A percentile compares a stretch with the other conserved stretches of the same genome.
These are phyloP conservation scores for Fusarium sterilihyphosum DNA, from an alignment of 2,329 filamentous ascomycete genomes.

Conservation along the genomic window DNA sequence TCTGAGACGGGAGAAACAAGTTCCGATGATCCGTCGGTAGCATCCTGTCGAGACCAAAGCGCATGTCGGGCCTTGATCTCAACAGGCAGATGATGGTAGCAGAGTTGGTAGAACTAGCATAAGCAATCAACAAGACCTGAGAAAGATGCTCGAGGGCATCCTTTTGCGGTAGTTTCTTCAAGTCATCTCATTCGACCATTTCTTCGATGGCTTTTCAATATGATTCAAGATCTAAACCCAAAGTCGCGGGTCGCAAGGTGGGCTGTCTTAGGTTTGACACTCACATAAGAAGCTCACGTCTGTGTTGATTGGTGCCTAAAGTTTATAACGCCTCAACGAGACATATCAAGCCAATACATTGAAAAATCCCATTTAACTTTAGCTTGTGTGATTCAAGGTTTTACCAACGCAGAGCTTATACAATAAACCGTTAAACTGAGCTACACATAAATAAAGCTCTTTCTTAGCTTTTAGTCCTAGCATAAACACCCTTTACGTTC, in stretches of 20 bases:
- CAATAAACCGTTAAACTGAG: no score
- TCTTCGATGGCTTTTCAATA: accelerated
- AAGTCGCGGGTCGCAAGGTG: neutral
- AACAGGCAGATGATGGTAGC: neutral
- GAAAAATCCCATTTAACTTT: no score
- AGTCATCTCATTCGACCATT: neutral
- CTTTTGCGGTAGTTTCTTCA: accelerated
- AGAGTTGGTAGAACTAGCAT: neutral
- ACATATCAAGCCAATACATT: no score
- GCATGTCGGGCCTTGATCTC: accelerated
- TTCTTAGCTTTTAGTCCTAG: no score
- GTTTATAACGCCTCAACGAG: no score
- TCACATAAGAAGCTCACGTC: neutral
- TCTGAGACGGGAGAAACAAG: neutral
- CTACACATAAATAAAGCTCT: neutral
- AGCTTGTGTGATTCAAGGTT: neutral
- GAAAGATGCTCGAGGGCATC: accelerated
- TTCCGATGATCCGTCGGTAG: neutral
- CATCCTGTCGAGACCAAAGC: neutral
- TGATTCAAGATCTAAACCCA: neutral
- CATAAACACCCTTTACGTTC: neutral
- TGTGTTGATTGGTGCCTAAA: no score
- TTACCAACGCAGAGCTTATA: no score
- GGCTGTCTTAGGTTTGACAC: no score
- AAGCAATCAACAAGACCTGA: neutral